Evolutionary conservation across 164 flowering plant genomes (phyloP), one percentile per base, ranked within the genome.

Genomic region (Akebia trifoliata): DNA sequence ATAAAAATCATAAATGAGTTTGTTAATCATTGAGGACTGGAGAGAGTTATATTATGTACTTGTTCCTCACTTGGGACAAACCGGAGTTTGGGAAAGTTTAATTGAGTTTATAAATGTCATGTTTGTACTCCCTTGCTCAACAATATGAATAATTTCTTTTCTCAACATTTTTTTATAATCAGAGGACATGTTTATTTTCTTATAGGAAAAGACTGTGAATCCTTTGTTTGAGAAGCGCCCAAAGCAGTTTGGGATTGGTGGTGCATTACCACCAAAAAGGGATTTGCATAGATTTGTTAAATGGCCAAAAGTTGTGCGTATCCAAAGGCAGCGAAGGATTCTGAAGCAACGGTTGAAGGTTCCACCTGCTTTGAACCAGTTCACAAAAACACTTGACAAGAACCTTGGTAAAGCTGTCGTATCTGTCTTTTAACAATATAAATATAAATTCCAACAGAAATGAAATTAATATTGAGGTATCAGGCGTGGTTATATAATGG

Each of bases 201-300:
- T 50, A 26, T 62, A 72, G 72, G 78, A 76, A 38, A 79, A 79
- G 60, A 77, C 63, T 24, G 74, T 67, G 47, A 85, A 85, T 52
- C 88, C 92, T 0, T 60, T 83, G 50, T 83, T 77, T 59, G 92
- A 85, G 74, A 85, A 83, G 76, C 73, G 84, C 2, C 73, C 88
- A 2, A 81, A 85, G 77, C 92, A 85, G 57, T 85, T 85, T 56
- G 91, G 91, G 10, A 69, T 70, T 51, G 73, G 69, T 24, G 73
- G 73, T 18, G 73, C 73, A 30, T 40, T 70, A 28, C 73, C 74
- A 20, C 74, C 71, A 5, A 71, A 67, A 29, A 61, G 36, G 49
- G 74, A 70, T 55, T 34, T 70, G 51, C 73, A 69, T 28, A 55
- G 69, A 24, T 69, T 64, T 37, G 73, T 69, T 10, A 69, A 64